These are phyloP conservation scores for Colletotrichum salicis DNA, from an alignment of 2,329 filamentous ascomycete species.

Conservation along the genomic window DNA sequence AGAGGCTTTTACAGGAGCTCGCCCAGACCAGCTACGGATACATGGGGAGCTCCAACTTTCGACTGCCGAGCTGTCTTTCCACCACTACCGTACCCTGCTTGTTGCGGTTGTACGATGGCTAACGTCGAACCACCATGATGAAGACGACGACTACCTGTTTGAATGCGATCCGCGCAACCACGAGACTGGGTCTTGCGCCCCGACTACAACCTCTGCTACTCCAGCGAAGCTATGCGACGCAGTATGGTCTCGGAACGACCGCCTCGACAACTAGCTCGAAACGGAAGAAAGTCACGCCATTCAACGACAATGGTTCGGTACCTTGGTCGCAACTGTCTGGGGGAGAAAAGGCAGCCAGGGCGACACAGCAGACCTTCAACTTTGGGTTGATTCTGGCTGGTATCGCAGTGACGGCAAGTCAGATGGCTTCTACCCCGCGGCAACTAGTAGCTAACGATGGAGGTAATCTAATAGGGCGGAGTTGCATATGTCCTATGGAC, in stretches of 20 bases:
- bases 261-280: conserved; percentile 54
- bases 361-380: conserved; percentile 92
- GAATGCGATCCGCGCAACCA: conserved; percentile 47
- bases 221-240: conserved; percentile 67
- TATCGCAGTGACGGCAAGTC: conserved; percentile 76
- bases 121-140: conserved; percentile 57
- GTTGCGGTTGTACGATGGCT: conserved; percentile 47
- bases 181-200: conserved; percentile 39
- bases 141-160: conserved; percentile 55
- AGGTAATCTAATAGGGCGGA: conserved; percentile 64
- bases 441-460: conserved; percentile 10
- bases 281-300: conserved; percentile 79
- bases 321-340: conserved; percentile 82
- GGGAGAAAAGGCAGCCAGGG: conserved; percentile 82
- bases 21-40: conserved; percentile 7
- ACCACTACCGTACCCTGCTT: conserved; percentile 1
- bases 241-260: conserved; percentile 56
- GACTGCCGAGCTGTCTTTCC: conserved; percentile 19
- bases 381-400: conserved; percentile 81
- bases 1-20: conserved; percentile 23
- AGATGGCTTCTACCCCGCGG: conserved; percentile 10
- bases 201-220: conserved; percentile 50
- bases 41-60: conserved; percentile 19
- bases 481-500: conserved; percentile 82
- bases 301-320: conserved; percentile 86